Evolutionary conservation across 2,329 filamentous ascomycete species (phyloP).

Genomic region (Alternaria gansuensis): DNA sequence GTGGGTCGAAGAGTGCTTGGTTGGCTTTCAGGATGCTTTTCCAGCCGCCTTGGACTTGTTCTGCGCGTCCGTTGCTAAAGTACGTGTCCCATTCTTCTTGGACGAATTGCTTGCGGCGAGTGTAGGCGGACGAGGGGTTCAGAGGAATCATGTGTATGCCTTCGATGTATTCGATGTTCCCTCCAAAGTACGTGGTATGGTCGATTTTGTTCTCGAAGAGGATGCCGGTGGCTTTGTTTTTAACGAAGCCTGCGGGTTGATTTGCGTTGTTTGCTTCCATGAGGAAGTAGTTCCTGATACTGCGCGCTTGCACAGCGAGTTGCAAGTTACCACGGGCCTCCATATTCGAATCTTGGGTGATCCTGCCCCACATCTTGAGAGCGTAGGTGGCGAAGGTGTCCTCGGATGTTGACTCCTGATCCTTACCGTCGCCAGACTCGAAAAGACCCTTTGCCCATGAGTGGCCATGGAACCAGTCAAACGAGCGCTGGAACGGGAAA

Average conservation of each 20-base stretch:
- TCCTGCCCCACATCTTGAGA: constrained; percentile 92
- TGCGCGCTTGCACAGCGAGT: constrained; percentile 78
- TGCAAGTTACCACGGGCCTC: constrained; percentile 84
- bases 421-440: constrained; percentile 77
- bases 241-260: constrained; percentile 79
- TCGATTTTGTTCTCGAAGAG: constrained; percentile 97
- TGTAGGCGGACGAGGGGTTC: constrained; percentile 74
- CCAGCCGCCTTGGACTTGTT: constrained; percentile 78
- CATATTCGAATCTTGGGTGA: constrained; percentile 77
- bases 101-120: constrained; percentile 76
- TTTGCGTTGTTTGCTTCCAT: constrained; percentile 75
- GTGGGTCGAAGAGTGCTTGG: constrained; percentile 78
- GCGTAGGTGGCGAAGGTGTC: constrained; percentile 90
- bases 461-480: constrained; percentile 94
- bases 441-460: constrained; percentile 90
- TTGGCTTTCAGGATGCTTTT: constrained; percentile 85
- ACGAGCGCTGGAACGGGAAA: constrained; percentile 76
- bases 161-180: constrained; percentile 71
- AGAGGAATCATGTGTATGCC: constrained; percentile 86
- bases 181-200: constrained; percentile 88
- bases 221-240: constrained; percentile 77
- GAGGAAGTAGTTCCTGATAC: constrained; percentile 83
- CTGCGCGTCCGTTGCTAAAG: constrained; percentile 74
- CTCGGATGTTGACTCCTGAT: constrained; percentile 92
- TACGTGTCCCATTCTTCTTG: constrained; percentile 72